Evolutionary conservation across 352 stramenopile species (phyloP), one percentile per base, ranked within the genome.

Genomic region (Phytopythium kandeliae): DNA sequence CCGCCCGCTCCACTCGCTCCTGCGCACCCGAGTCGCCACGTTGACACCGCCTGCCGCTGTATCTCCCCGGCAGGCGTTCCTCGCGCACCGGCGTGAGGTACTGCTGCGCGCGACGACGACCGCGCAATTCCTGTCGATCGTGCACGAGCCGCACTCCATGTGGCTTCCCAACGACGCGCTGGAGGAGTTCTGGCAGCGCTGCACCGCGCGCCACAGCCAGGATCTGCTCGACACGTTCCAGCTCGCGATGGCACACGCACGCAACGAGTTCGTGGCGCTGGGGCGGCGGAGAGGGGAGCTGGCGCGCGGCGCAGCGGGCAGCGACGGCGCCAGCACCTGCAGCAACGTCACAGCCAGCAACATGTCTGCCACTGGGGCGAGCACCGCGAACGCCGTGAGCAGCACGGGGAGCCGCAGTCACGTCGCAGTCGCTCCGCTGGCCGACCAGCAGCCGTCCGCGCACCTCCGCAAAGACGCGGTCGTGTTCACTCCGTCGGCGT

Each of bases 101-200:
- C 62, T 83, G 22, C 21, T 78, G 16, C 36, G 53, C 1, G 60
- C 63, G 2, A 65, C 43, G 15, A 65, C 56, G 8, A 48, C 38
- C 15, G 56, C 26, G 0, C 62, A 68, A 3, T 71, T 78, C 26
- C 16, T 63, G 22, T 31, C 21, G 3, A 54, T 60, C 13, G 55
- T 69, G 26, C 55, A 70, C 19, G 59, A 69, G 8, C 34, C 60
- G 0, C 62, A 76, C 43, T 49, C 47, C 4, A 33, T 58, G 16
- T 79, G 71, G 68, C 58, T 83, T 13, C 47, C 58, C 16, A 63
- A 74, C 51, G 55, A 72, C 48, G 62, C 77, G 48, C 51, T 79
- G 9, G 71, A 78, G 44, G 33, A 33, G 5, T 83, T 83, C 44
- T 83, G 71, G 71, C 11, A 41, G 2, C 66, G 68, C 22, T 75